These are phyloP conservation scores for Alternaria postmessia DNA, from an alignment of 2,329 filamentous ascomycete genomes.

Conservation along the genomic window DNA sequence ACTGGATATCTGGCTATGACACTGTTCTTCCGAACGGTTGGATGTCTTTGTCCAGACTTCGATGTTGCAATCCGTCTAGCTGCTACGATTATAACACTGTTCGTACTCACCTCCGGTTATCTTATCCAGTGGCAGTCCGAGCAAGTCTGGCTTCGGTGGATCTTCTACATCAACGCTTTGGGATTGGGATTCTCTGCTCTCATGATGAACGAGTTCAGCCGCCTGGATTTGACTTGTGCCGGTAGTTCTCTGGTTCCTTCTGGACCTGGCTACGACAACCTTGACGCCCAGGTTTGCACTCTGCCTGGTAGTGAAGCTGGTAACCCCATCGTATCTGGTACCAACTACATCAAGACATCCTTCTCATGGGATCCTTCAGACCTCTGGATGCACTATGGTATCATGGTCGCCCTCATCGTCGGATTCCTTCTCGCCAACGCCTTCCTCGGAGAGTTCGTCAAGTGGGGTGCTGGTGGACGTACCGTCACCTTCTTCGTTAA, in stretches of 20 bases:
- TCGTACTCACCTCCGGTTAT: constrained; percentile 82
- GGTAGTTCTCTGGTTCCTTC: constrained; percentile 73
- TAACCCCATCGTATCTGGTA: constrained; percentile 68
- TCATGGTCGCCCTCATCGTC: constrained; percentile 77
- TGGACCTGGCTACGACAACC: constrained; percentile 73
- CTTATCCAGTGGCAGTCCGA: constrained; percentile 80
- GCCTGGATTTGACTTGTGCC: constrained; percentile 73
- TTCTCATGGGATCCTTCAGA: constrained; percentile 73
- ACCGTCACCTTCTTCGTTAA: constrained; percentile 79
- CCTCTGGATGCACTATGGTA: constrained; percentile 72
- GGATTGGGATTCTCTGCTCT: constrained; percentile 78
- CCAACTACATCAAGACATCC: constrained; percentile 71
- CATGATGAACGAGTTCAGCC: constrained; percentile 87
- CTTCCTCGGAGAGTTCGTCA: constrained; percentile 78
- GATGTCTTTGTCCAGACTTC: constrained; percentile 80
- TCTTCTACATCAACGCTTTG: constrained; percentile 81
- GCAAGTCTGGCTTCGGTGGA: constrained; percentile 83
- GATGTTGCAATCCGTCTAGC: constrained; percentile 85
- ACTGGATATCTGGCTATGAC: constrained; percentile 55
- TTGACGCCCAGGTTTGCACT: constrained; percentile 82
- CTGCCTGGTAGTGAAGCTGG: constrained; percentile 75
- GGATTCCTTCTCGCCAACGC: constrained; percentile 78
- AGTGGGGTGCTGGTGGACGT: constrained; percentile 81
- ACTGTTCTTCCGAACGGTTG: constrained; percentile 56
- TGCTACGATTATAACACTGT: constrained; percentile 80